Conservation (phyloP, 2,329 filamentous ascomycete genomes). For the Chrysoporthe deuterocubensis region DNA sequence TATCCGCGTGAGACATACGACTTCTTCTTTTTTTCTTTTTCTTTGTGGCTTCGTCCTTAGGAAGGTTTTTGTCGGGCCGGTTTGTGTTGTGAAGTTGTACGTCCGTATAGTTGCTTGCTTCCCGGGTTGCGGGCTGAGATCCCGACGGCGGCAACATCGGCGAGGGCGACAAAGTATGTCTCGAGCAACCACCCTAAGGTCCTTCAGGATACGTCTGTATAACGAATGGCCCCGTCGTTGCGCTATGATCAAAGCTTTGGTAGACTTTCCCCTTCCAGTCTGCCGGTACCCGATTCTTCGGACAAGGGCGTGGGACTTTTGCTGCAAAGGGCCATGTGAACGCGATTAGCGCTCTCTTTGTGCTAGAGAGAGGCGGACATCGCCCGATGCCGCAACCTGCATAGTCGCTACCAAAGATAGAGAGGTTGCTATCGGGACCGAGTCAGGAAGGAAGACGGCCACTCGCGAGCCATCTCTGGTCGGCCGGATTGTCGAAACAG, state of each 20-base stretch:
- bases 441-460: background rate
- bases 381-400: constrained; percentile 6
- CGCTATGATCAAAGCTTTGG: background rate
- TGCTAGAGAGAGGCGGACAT: background rate
- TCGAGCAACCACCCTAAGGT: too few species aligned
- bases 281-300: background rate
- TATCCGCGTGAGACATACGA: background rate
- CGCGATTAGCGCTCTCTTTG: background rate
- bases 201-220: background rate
- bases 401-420: background rate
- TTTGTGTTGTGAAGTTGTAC: too few species aligned
- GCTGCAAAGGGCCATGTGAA: background rate
- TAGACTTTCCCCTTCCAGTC: background rate
- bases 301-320: background rate
- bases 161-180: too few species aligned
- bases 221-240: background rate
- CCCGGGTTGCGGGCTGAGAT: too few species aligned
- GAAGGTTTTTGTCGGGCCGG: background rate
- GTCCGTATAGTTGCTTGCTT: background rate
- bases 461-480: background rate
- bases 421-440: background rate
- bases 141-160: too few species aligned
- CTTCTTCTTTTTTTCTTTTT: background rate
- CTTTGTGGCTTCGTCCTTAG: constrained; percentile 3
- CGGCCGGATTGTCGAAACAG: background rate